Conservation (phyloP, 768 basidiomycete genomes). For the Mycena rosella region DNA sequence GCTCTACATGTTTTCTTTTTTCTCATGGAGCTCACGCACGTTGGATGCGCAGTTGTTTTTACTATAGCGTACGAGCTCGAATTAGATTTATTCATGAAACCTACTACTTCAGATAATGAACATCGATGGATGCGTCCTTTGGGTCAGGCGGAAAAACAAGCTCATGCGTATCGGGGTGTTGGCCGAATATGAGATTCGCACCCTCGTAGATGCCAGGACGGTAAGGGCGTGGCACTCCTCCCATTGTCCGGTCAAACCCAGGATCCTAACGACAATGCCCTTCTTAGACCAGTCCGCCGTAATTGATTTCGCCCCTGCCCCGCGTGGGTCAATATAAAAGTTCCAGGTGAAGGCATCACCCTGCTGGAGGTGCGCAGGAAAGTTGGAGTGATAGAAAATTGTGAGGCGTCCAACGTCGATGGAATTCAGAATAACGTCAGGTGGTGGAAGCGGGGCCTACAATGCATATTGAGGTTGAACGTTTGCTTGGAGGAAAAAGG, state of each 20-base stretch:
- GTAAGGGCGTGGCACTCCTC: not conserved
- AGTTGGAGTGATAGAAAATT: slow-evolving; percentile 6
- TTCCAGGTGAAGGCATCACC: slow-evolving; percentile 7
- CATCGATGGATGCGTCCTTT: too few relatives aligned
- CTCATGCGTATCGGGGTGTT: not conserved
- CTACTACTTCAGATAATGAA: too few relatives aligned
- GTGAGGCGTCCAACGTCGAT: not conserved
- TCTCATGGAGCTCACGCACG: too few relatives aligned
- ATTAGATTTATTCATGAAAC: too few relatives aligned
- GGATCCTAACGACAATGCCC: not conserved
- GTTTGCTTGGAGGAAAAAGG: not conserved
- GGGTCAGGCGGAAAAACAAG: not conserved
- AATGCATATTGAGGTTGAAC: not conserved
- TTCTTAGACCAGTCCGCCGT: not conserved
- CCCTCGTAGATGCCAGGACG: not conserved
- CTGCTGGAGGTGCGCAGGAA: not conserved
- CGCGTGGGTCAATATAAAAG: slow-evolving; percentile 3
- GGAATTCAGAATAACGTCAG: not conserved
- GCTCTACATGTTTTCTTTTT: too few relatives aligned
- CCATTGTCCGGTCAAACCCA: slow-evolving; percentile 5
- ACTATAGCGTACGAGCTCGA: too few relatives aligned
- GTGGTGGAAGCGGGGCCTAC: not conserved
- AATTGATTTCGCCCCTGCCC: not conserved
- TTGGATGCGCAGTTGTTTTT: too few relatives aligned
- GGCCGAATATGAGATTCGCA: slow-evolving; percentile 3